A percentile compares a stretch with the other conserved stretches of the same genome.
Conservation (phyloP, 2,329 filamentous ascomycete genomes). For the Neocucurbitaria cava region DNA sequence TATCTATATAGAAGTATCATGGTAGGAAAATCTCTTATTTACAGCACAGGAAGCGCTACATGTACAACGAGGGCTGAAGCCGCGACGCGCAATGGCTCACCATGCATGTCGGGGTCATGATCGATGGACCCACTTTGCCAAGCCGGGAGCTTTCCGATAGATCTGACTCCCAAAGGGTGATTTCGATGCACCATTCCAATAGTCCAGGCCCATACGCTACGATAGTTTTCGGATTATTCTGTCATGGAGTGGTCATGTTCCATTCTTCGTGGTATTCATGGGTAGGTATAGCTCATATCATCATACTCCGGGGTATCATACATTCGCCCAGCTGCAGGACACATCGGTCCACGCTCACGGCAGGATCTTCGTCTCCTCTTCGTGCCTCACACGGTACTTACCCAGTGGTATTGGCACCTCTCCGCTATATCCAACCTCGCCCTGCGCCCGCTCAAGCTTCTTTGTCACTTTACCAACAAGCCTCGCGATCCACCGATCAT, state of each 20-base stretch:
- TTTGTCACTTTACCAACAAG: constrained; percentile 59
- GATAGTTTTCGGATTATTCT: no score
- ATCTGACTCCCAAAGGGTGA: no score
- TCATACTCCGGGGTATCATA: constrained; percentile 17
- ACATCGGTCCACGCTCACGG: constrained; percentile 22
- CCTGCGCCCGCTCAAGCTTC: constrained; percentile 58
- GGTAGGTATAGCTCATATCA: background rate
- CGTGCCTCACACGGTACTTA: constrained; percentile 46
- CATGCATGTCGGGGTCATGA: constrained; percentile 2
- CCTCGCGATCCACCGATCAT: constrained; percentile 63
- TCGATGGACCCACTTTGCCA: constrained; percentile 3
- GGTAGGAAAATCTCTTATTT: background rate
- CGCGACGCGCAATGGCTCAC: background rate
- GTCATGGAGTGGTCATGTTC: background rate
- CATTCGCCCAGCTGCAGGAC: background rate
- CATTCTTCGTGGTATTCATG: background rate
- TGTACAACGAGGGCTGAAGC: background rate
- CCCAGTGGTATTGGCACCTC: constrained; percentile 54
- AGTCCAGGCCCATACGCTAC: no score
- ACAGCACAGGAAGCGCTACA: background rate
- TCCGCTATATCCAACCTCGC: constrained; percentile 60
- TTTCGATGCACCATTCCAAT: no score
- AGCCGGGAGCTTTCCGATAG: constrained; percentile 5
- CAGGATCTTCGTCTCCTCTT: constrained; percentile 45
- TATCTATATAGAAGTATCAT: constrained; percentile 1